These are phyloP conservation scores for Dothistroma septosporum DNA, from an alignment of 2,329 filamentous ascomycete species.

Conservation along the genomic window DNA sequence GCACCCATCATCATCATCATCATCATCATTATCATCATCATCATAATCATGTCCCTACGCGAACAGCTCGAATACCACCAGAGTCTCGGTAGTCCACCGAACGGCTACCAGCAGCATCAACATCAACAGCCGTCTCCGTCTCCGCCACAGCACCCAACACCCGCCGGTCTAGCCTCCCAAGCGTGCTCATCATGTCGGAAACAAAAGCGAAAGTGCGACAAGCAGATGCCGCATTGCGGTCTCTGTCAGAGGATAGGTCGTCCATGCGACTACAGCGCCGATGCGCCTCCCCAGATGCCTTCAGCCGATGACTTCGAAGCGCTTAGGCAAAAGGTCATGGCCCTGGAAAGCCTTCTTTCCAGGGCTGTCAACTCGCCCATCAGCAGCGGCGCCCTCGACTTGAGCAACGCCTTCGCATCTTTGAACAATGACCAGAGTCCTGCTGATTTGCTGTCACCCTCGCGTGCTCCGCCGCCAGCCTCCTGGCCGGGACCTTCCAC, in stretches of 20 bases:
- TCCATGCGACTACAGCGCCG: slow-evolving; percentile 25
- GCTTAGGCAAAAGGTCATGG: slow-evolving; percentile 23
- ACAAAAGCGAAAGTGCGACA: slow-evolving; percentile 54
- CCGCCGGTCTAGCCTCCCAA: slow-evolving; percentile 33
- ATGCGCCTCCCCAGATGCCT: slow-evolving; percentile 11
- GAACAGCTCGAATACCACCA: neutral
- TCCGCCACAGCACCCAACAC: slow-evolving; percentile 19
- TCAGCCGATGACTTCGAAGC: slow-evolving; percentile 23
- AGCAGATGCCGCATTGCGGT: slow-evolving; percentile 46
- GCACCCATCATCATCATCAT: no score
- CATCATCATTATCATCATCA: no score
- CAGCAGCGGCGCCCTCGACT: neutral
- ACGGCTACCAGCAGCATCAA: neutral
- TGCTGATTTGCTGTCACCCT: slow-evolving; percentile 27
- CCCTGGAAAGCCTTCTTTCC: slow-evolving; percentile 22
- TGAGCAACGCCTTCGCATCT: slow-evolving; percentile 12
- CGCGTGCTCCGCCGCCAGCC: slow-evolving; percentile 1
- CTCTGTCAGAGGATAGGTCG: slow-evolving; percentile 39
- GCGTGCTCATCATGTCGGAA: slow-evolving; percentile 45
- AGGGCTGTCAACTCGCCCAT: neutral
- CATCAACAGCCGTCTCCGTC: neutral
- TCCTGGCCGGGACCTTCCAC: slow-evolving; percentile 13
- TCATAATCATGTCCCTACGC: neutral
- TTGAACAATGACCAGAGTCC: slow-evolving; percentile 27
- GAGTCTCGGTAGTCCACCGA: neutral